Conservation (phyloP, 208 protist species). For the Endotrypanum monterogeii region DNA sequence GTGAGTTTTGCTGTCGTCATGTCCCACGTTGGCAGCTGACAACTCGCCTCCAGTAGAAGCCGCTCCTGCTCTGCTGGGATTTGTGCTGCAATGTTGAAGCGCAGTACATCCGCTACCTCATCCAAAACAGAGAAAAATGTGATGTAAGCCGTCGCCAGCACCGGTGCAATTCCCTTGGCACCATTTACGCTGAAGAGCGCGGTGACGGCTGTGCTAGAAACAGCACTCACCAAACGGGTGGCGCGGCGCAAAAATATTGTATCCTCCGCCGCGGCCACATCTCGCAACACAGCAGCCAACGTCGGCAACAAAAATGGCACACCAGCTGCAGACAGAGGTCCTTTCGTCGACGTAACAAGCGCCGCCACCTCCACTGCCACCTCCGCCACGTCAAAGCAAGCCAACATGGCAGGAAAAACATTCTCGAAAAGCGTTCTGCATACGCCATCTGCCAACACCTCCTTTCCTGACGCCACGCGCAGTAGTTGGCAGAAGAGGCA, state of each 20-base stretch:
- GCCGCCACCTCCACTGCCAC: slow-evolving; percentile 29
- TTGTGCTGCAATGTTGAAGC: slow-evolving; percentile 70
- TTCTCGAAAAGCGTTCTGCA: slow-evolving; percentile 36
- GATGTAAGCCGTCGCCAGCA: slow-evolving; percentile 42
- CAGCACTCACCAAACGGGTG: slow-evolving; percentile 52
- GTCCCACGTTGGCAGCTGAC: slow-evolving; percentile 63
- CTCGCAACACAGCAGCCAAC: slow-evolving; percentile 56
- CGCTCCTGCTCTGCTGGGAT: slow-evolving; percentile 33
- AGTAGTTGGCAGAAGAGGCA: slow-evolving; percentile 49
- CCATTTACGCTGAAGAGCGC: slow-evolving; percentile 47
- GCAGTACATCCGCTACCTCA: slow-evolving; percentile 62
- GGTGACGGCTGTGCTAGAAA: slow-evolving; percentile 45
- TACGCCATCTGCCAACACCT: slow-evolving; percentile 39
- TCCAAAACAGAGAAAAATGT: slow-evolving; percentile 74
- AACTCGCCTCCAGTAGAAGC: slow-evolving; percentile 61
- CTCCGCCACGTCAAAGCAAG: slow-evolving; percentile 22
- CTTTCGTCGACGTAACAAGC: slow-evolving; percentile 14
- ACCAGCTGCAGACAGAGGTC: neutral
- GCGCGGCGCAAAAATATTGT: slow-evolving; percentile 44
- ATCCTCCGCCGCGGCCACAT: slow-evolving; percentile 34
- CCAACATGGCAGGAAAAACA: slow-evolving; percentile 41
- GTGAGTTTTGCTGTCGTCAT: slow-evolving; percentile 55
- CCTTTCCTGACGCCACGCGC: slow-evolving; percentile 33
- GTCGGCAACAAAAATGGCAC: slow-evolving; percentile 56
- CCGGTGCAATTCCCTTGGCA: slow-evolving; percentile 34